phyloP scores from a whole-genome alignment of 345 rosid genomes.

The Sonneratia caseolaris region DNA sequence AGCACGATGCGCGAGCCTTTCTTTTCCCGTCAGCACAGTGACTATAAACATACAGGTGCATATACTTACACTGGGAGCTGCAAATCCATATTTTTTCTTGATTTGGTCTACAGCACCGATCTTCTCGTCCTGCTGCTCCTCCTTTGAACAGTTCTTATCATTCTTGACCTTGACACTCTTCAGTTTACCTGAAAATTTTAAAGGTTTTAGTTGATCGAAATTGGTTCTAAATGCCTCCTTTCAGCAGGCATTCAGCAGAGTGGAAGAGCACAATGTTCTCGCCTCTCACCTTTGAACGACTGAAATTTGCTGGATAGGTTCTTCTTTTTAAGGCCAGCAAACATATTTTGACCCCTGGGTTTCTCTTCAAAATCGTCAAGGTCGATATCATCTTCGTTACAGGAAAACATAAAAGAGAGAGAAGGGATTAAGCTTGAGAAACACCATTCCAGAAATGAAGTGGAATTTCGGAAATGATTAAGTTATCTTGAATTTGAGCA shows the following conservation, averaged over 20 bases:
- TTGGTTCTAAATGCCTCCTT: too few species aligned
- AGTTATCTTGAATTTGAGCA: not conserved
- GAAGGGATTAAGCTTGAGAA: not conserved
- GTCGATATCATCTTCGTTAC: slow-evolving; percentile 65
- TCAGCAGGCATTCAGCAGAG: not conserved
- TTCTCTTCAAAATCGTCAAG: slow-evolving; percentile 52
- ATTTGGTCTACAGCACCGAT: slow-evolving; percentile 58
- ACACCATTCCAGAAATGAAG: not conserved
- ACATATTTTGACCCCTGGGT: slow-evolving; percentile 54
- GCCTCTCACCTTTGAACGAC: slow-evolving; percentile 44
- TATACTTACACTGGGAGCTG: slow-evolving; percentile 48
- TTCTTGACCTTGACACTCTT: slow-evolving; percentile 61
- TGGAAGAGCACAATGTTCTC: not conserved
- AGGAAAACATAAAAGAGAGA: not conserved
- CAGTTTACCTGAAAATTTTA: slow-evolving; percentile 40
- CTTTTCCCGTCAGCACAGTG: not conserved
- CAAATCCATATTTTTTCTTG: slow-evolving; percentile 82
- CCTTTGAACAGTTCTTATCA: slow-evolving; percentile 43
- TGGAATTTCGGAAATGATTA: not conserved
- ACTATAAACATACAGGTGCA: not conserved
- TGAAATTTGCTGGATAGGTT: slow-evolving; percentile 62
- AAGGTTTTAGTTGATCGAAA: not conserved
- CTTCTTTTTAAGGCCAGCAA: slow-evolving; percentile 59
- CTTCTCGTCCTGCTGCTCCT: slow-evolving; percentile 48
- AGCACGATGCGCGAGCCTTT: not conserved